Conservation (phyloP, 2,329 filamentous ascomycete genomes). For the Hortaea werneckii region DNA sequence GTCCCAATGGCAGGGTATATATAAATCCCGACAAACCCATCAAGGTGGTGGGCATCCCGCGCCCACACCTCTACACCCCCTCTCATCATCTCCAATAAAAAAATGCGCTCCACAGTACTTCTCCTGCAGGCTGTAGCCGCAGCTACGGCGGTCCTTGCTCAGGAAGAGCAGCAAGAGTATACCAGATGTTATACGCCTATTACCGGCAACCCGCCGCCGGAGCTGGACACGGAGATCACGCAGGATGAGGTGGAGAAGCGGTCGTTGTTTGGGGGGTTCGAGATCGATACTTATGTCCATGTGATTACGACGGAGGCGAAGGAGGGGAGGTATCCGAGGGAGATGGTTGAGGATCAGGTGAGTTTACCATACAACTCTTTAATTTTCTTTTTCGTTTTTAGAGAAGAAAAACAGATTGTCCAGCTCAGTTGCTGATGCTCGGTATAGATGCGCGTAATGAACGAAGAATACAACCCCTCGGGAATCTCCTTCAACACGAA, state of each 20-base stretch:
- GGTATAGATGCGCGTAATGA: conserved; percentile 8
- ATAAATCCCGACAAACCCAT: background rate
- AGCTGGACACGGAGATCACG: background rate
- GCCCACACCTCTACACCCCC: too few species aligned
- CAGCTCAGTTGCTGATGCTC: too few species aligned
- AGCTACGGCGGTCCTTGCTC: background rate
- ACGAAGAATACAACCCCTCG: conserved; percentile 34
- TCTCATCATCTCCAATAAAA: background rate
- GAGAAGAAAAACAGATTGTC: too few species aligned
- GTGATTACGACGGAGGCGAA: background rate
- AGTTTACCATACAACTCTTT: too few species aligned
- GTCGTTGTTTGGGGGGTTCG: background rate
- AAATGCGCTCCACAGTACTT: background rate
- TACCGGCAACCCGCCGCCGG: background rate
- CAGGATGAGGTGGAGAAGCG: background rate
- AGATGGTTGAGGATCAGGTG: background rate
- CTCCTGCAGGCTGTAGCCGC: background rate
- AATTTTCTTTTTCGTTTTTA: too few species aligned
- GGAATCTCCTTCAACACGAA: conserved; percentile 38
- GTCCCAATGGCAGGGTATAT: background rate
- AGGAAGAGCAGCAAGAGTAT: background rate
- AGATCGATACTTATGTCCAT: background rate
- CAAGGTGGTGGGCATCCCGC: background rate
- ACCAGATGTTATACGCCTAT: background rate
- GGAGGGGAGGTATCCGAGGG: background rate